Evolutionary conservation across 2,329 filamentous ascomycete species (phyloP), one percentile per base, ranked within the genome.

Genomic region (Pseudodiploospora longispora): DNA sequence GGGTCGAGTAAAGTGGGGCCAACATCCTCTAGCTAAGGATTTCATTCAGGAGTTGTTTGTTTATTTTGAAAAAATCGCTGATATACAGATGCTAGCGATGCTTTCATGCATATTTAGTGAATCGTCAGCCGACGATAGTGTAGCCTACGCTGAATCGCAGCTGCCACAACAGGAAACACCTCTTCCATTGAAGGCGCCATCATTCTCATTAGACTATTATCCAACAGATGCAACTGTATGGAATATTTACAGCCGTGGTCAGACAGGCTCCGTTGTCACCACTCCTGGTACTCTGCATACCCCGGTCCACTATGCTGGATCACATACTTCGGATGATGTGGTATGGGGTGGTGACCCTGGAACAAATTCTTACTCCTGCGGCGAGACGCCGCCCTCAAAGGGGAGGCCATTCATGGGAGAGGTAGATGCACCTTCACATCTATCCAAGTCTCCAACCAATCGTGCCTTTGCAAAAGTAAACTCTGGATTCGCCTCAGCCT

Each of bases 81-180:
- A 85, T 48, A 64, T 83, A 9, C 82, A 85, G 59, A 85, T 85
- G 82, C 58, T 85, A 42, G 82, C 81, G 6, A 84, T 85, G 79
- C 68, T 85, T 29, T 82, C 81, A 2, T 85, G 82, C 58, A 75
- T 85, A 46, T 84, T 85, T 56, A 78, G 75, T 52, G 80, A 84
- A 41, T 71, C 79, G 0, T 69, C 72, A 9, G 66, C 73, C 0
- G 68, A 76, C 36, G 72, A 80, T 46, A 70, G 70, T 40, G 68
- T 78, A 27, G 74, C 78, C 4, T 80, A 80, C 51, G 70, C 72
- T 10, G 77, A 78, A 50, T 72, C 74, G 2, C 71, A 71, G 45
- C 64, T 80, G 41, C 70, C 74, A 0, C 73, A 79, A 44, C 71
- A 78, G 5, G 76, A 82, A 51, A 82, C 76, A 28, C 80, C 80